Evolutionary conservation across 2,329 filamentous ascomycete genomes (phyloP).

Genomic region (Fusarium heterosporum): DNA sequence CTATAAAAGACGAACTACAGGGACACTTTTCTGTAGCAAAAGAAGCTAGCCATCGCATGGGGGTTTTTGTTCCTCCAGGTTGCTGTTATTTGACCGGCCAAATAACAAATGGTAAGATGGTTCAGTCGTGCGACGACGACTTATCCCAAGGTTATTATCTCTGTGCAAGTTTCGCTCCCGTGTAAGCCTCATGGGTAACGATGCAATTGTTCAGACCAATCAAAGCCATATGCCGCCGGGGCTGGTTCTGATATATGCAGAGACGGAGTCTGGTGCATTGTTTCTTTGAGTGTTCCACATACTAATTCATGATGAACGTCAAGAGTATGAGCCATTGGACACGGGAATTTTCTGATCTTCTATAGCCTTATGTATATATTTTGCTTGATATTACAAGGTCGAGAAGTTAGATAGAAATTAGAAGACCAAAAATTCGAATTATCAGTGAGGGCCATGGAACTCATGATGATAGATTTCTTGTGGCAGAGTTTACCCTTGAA

Average conservation of each 20-base stretch:
- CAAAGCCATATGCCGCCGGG: background rate
- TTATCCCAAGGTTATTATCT: background rate
- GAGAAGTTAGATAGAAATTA: background rate
- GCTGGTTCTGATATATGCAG: too few relatives aligned
- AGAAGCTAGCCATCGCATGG: too few relatives aligned
- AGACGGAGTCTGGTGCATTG: background rate
- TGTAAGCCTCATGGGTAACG: background rate
- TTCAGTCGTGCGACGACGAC: background rate
- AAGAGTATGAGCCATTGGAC: too few relatives aligned
- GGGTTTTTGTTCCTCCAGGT: too few relatives aligned
- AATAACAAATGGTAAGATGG: background rate
- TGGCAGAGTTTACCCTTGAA: slow-evolving; percentile 17
- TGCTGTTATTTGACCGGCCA: too few relatives aligned
- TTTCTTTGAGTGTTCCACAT: background rate
- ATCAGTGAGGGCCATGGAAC: slow-evolving; percentile 1
- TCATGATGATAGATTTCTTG: slow-evolving; percentile 26
- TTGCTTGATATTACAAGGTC: background rate
- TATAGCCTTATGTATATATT: too few relatives aligned
- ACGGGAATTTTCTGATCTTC: too few relatives aligned
- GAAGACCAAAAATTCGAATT: background rate
- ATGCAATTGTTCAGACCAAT: background rate
- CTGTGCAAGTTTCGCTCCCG: background rate
- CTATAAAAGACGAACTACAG: too few relatives aligned
- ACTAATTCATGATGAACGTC: too few relatives aligned
- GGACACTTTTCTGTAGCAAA: too few relatives aligned